These are phyloP conservation scores for Fusarium siculi DNA, from an alignment of 2,329 filamentous ascomycete species.

Conservation along the genomic window DNA sequence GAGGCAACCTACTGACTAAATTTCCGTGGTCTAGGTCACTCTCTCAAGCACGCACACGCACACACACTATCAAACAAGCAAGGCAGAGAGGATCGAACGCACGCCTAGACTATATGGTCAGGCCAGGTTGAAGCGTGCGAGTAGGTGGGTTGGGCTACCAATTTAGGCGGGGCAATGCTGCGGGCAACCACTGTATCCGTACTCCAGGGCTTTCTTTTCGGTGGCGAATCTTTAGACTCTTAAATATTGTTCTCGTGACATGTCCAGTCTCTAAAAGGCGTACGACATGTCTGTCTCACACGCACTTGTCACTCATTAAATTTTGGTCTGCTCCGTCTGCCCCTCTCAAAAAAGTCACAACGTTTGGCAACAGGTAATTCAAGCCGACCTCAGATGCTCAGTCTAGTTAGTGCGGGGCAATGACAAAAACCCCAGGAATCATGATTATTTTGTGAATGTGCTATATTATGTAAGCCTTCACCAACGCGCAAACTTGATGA, in stretches of 20 bases:
- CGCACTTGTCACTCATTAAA: background rate
- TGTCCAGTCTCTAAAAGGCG: conserved; percentile 20
- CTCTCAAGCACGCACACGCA: background rate
- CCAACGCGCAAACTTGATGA: background rate
- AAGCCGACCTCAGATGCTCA: background rate
- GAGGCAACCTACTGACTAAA: conserved; percentile 24
- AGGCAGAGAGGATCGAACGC: conserved; percentile 6
- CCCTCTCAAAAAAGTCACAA: background rate
- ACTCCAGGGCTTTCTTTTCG: conserved; percentile 8
- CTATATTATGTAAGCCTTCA: conserved; percentile 45
- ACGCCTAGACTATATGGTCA: conserved; percentile 23
- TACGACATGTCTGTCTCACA: too few species aligned
- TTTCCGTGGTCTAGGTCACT: conserved; percentile 9
- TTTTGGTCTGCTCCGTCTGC: background rate
- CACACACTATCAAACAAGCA: conserved; percentile 6
- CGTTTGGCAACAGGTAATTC: background rate
- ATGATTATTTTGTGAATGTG: conserved; percentile 41
- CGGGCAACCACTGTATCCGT: conserved; percentile 16
- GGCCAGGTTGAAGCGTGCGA: conserved; percentile 20
- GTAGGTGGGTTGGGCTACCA: conserved; percentile 25
- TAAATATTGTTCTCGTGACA: conserved; percentile 28
- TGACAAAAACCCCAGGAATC: conserved; percentile 8
- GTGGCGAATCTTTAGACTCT: conserved; percentile 42
- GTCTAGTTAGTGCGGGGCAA: conserved; percentile 29
- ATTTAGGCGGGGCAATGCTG: conserved; percentile 38